Percentiles rank a stretch among this genome's conserved stretches.
phyloP scores from a whole-genome alignment of 495 filamentous ascomycete species.

The Neurospora sp. region DNA sequence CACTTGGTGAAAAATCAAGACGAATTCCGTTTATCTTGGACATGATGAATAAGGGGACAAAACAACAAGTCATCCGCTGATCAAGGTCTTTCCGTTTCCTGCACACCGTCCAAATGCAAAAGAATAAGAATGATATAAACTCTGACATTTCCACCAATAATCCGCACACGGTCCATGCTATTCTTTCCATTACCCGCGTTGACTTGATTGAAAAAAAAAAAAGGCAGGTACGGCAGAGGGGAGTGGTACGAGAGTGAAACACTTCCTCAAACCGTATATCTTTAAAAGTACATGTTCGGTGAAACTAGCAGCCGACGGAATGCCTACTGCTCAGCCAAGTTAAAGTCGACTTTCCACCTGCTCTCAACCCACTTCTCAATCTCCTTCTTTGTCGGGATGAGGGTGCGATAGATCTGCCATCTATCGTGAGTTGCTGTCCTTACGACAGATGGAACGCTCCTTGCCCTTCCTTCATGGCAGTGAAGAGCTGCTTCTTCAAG shows the following conservation, averaged over 20 bases:
- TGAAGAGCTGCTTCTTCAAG: conserved; percentile 62
- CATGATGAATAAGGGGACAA: not conserved
- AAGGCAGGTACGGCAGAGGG: not conserved
- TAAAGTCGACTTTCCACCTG: not conserved
- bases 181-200: not conserved
- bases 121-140: not conserved
- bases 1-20: not conserved
- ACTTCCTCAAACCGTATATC: not conserved
- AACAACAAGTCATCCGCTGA: not conserved
- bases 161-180: not conserved
- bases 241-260: not conserved
- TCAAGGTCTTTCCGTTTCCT: not conserved
- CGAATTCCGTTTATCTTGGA: not conserved
- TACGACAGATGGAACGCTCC: conserved; percentile 96
- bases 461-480: conserved; percentile 94
- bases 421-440: not conserved
- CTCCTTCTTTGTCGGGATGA: no score
- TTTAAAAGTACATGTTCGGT: not conserved
- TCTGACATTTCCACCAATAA: not conserved
- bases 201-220: not conserved
- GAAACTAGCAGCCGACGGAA: not conserved
- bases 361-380: not conserved
- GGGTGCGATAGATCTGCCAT: no score
- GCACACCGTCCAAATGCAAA: not conserved
- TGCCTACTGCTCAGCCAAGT: not conserved